Base-by-base conservation (phyloP, 225 moss, liverwort and hornwort genomes). In the Lunularia cruciata region DNA sequence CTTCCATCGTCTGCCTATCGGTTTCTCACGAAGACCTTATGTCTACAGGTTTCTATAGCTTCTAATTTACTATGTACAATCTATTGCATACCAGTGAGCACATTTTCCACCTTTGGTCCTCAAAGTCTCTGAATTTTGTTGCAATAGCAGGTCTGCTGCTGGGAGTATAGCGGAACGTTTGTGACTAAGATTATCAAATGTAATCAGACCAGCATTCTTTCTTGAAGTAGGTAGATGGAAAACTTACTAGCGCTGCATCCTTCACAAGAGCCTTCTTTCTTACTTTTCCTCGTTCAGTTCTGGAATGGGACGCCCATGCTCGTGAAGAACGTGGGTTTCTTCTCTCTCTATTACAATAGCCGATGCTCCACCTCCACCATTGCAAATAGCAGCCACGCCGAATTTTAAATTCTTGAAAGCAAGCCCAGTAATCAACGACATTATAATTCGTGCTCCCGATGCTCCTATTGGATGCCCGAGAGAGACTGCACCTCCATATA, bases 401-500 rank as follows among this genome's bases (percentile, higher is more conserved):
- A 86, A 60, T 14, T 71, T 81, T 73, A 85, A 74, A 45, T 85
- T 58, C 20, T 81, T 79, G 14, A 81, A 60, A 5, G 90, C 86
- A 28, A 95, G 79, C 26, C 85, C 75, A 20, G 84, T 92, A 27
- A 95, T 84, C 23, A 95, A 75, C 0, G 92, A 88, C 52, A 92
- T 69, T 0, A 95, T 84, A 55, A 90, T 90, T 33, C 95, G 79
- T 38, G 95, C 80, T 62, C 95, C 95, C 1, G 95, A 92, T 43
- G 95, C 88, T 39, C 95, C 95, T 6, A 95, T 79, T 3, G 95
- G 95, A 72, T 95, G 95, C 42, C 95, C 95, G 18, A 95, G 79
- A 3, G 95, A 84, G 3, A 95, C 90, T 47, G 95, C 90, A 40
- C 95, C 95, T 20, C 95, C 95, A 34, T 88, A 84, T 31, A 95